Percentiles rank a stretch among this genome's conserved stretches.
Conservation (phyloP, 2,329 filamentous ascomycete genomes). For the Ophiostoma ulmi region DNA sequence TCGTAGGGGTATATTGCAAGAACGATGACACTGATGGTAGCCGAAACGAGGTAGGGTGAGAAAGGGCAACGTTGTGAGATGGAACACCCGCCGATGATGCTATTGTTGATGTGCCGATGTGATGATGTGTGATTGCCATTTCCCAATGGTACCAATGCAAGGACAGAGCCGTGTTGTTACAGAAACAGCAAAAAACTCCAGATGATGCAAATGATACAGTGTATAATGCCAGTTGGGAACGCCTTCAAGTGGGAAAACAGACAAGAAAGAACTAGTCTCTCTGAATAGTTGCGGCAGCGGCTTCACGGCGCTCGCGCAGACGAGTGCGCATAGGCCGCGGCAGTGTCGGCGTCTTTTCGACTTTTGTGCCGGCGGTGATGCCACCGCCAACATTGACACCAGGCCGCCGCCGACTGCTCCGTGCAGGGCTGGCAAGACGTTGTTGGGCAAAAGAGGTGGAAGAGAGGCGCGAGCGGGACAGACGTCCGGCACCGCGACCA, state of each 20-base stretch:
- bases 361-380: slow-evolving; percentile 17
- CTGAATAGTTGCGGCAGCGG: slow-evolving; percentile 31
- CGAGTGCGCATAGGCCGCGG: slow-evolving; percentile 28
- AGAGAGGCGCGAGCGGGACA: not conserved
- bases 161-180: slow-evolving; percentile 3
- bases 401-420: slow-evolving; percentile 31
- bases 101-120: not conserved
- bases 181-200: slow-evolving; percentile 1
- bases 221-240: not conserved
- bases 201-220: not conserved
- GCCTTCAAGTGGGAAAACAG: not conserved
- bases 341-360: slow-evolving; percentile 15
- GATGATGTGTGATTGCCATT: slow-evolving; percentile 1
- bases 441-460: not conserved
- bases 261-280: not conserved
- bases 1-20: slow-evolving; percentile 15
- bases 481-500: not conserved
- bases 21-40: not conserved
- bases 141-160: not conserved
- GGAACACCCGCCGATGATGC: not conserved
- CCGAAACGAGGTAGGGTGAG: not conserved
- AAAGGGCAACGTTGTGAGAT: slow-evolving; percentile 1
- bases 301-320: slow-evolving; percentile 35
- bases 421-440: not conserved
- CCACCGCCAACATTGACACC: slow-evolving; percentile 27